Evolutionary conservation across 2,329 filamentous ascomycete species (phyloP), one percentile per base, ranked within the genome.

Genomic region (Clonostachys byssicola): DNA sequence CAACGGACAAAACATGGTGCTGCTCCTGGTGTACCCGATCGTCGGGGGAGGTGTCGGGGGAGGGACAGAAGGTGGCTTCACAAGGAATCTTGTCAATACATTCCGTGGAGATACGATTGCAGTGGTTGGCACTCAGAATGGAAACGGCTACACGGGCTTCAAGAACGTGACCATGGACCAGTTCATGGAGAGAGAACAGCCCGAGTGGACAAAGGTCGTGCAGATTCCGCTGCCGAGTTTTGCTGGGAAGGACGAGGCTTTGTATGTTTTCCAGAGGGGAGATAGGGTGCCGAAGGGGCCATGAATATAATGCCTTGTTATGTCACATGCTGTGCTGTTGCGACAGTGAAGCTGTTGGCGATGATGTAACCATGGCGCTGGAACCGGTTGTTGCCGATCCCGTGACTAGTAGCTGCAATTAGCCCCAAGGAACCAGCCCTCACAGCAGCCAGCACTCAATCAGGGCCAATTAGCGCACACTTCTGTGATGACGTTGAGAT

Each of bases 91-190:
- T 50, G 63, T 91, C 51, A 69, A 70, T 47, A 78, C 78, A 16
- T 91, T 83, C 58, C 58, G 69, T 40, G 83, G 84, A 34, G 77
- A 85, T 56, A 82, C 76, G 5, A 72, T 90, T 44, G 80, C 85
- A n/a, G 80, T 88, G 13, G 86, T 85, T 2, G 86, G 86, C 17
- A 89, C 87, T 18, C 86, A 89, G 66, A 90, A 89, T 60, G 65
- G 66, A 17, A 90, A 88, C 61, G 85, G 86, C 3, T 90, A 88
- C 60, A 91, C 87, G 1, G 83, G 77, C 0, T 89, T 90, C 61
- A 74, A 70, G 46, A 71, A 76, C 53, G 68, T 77, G 62, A 82
- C 77, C 20, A 80, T 88, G 61, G 83, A 84, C 55, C 75, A 83
- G 57, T 90, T 81, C 70, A 82, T 89, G 67, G 75, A 66, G 50